Evolutionary conservation across 2,329 filamentous ascomycete species (phyloP).

Genomic region (Colletotrichum camelliae): DNA sequence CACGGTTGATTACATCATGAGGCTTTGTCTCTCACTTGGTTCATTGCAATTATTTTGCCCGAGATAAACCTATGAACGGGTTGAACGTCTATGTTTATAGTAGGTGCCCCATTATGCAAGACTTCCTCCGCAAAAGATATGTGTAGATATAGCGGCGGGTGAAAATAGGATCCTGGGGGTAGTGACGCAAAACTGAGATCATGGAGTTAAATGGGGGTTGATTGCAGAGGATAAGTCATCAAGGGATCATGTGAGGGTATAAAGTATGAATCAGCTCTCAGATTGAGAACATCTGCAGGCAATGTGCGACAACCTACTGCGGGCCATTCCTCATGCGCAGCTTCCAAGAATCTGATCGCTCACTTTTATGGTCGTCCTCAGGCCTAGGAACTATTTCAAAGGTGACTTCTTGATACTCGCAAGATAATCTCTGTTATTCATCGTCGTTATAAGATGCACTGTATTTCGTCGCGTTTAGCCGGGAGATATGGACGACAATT

Average conservation of each 20-base stretch:
- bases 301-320: no score
- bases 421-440: neutral
- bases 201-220: neutral
- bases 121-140: neutral
- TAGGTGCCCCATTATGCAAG: neutral
- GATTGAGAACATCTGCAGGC: neutral
- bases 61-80: no score
- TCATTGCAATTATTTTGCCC: neutral
- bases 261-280: accelerated
- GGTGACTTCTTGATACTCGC: accelerated
- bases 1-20: neutral
- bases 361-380: neutral
- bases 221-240: accelerated
- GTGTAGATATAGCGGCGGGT: neutral
- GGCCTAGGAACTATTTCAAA: neutral
- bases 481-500: neutral
- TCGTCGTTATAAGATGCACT: neutral
- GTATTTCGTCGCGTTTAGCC: accelerated
- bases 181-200: no score
- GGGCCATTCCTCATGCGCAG: neutral
- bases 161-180: neutral
- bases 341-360: neutral
- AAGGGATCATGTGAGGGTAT: neutral
- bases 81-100: neutral
- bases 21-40: neutral